Percentiles rank a stretch among this genome's conserved stretches.
Conservation (phyloP, 257 asterid genomes). For the Plantago major region DNA sequence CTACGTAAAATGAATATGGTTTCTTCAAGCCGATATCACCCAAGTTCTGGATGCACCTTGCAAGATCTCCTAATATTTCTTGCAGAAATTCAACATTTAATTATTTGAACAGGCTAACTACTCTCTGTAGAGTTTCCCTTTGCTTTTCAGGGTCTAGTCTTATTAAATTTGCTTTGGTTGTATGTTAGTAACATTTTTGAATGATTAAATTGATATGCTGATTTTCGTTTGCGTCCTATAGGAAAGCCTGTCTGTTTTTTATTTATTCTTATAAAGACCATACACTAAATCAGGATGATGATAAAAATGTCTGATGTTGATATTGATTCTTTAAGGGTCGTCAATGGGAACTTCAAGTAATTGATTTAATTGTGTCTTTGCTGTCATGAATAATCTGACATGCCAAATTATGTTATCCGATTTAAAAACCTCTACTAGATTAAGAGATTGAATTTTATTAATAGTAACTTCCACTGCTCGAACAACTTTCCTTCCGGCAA, state of each 20-base stretch:
- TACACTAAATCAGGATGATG: not conserved
- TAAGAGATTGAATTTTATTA: too few species aligned
- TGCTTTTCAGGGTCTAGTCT: too few species aligned
- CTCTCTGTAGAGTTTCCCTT: too few species aligned
- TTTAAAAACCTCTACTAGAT: not conserved
- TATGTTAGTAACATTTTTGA: not conserved
- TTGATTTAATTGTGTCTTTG: not conserved
- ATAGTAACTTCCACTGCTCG: not conserved
- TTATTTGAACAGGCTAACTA: too few species aligned
- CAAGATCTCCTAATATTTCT: not conserved
- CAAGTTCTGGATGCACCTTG: too few species aligned
- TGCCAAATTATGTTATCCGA: not conserved
- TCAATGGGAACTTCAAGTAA: not conserved
- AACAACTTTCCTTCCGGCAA: not conserved
- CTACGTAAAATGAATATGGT: not conserved
- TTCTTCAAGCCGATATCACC: slow-evolving; percentile 3
- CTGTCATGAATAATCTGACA: not conserved
- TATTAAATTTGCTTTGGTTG: too few species aligned
- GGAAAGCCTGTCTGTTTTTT: not conserved
- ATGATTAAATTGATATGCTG: not conserved
- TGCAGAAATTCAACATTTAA: not conserved
- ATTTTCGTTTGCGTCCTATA: not conserved
- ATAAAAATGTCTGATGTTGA: not conserved
- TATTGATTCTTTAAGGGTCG: not conserved
- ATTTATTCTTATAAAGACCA: not conserved